These are phyloP conservation scores for Colletotrichum eleusines DNA, from an alignment of 2,329 filamentous ascomycete species.

Conservation along the genomic window DNA sequence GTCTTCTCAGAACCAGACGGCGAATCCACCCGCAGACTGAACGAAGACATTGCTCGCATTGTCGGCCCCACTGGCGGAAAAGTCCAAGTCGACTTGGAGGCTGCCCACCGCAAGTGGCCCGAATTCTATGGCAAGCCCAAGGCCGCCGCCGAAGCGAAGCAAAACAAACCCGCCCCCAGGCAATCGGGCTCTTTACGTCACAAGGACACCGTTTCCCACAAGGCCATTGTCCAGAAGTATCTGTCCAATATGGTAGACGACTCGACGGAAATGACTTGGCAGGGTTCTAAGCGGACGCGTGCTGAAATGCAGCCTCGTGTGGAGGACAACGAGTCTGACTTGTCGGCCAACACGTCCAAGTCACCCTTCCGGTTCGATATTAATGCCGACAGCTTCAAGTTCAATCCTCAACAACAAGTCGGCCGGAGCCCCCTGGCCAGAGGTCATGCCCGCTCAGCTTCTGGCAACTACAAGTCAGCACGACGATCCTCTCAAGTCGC, in stretches of 20 bases:
- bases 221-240: slow-evolving; percentile 40
- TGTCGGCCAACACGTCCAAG: slow-evolving; percentile 58
- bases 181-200: slow-evolving; percentile 45
- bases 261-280: slow-evolving; percentile 57
- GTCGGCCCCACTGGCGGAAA: slow-evolving; percentile 53
- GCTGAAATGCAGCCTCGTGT: slow-evolving; percentile 67
- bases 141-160: slow-evolving; percentile 34
- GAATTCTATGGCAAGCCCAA: slow-evolving; percentile 62
- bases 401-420: slow-evolving; percentile 46
- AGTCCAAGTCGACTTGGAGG: slow-evolving; percentile 58
- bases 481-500: slow-evolving; percentile 32
- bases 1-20: slow-evolving; percentile 65
- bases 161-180: slow-evolving; percentile 13
- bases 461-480: slow-evolving; percentile 41
- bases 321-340: slow-evolving; percentile 65
- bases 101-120: slow-evolving; percentile 64
- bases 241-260: slow-evolving; percentile 55
- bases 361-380: slow-evolving; percentile 50
- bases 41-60: slow-evolving; percentile 61
- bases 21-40: slow-evolving; percentile 65
- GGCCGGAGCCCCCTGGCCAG: slow-evolving; percentile 55
- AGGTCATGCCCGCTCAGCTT: slow-evolving; percentile 50
- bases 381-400: slow-evolving; percentile 46
- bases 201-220: slow-evolving; percentile 62
- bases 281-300: slow-evolving; percentile 56